These are phyloP conservation scores for Ceratocystis diversiconidia DNA, from an alignment of 2,329 filamentous ascomycete genomes.

Conservation along the genomic window DNA sequence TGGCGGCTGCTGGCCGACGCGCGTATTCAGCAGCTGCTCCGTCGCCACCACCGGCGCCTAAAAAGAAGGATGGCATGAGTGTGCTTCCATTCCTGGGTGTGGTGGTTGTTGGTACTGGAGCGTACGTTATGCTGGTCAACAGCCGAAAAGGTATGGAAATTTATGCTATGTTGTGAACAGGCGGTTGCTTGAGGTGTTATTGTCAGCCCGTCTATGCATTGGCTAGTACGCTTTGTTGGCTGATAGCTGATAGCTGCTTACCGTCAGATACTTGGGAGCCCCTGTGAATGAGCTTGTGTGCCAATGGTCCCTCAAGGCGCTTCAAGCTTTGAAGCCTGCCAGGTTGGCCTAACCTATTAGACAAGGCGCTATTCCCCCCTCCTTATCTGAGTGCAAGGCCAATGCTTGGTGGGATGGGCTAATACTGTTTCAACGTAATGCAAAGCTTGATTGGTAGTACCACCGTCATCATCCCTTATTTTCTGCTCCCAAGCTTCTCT, in stretches of 20 bases:
- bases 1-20: constrained; percentile 17
- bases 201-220: too few species aligned
- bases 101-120: constrained; percentile 23
- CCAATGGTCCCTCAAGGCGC: background rate
- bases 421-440: background rate
- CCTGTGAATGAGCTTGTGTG: background rate
- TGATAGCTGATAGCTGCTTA: too few species aligned
- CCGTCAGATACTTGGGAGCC: background rate
- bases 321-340: background rate
- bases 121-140: constrained; percentile 38
- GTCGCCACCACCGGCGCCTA: background rate
- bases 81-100: constrained; percentile 16
- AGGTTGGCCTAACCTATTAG: background rate
- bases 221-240: too few species aligned
- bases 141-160: constrained; percentile 31
- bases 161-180: too few species aligned
- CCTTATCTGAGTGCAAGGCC: background rate
- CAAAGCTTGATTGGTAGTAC: background rate
- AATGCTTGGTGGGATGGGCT: background rate
- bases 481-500: background rate
- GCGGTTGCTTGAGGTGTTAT: too few species aligned
- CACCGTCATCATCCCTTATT: background rate
- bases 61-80: constrained; percentile 15
- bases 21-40: constrained; percentile 2
- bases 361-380: background rate